A percentile compares a stretch with the other conserved stretches of the same genome.
phyloP scores from a whole-genome alignment of 1,139 yeast species.

The Kodamaea fungicola region DNA sequence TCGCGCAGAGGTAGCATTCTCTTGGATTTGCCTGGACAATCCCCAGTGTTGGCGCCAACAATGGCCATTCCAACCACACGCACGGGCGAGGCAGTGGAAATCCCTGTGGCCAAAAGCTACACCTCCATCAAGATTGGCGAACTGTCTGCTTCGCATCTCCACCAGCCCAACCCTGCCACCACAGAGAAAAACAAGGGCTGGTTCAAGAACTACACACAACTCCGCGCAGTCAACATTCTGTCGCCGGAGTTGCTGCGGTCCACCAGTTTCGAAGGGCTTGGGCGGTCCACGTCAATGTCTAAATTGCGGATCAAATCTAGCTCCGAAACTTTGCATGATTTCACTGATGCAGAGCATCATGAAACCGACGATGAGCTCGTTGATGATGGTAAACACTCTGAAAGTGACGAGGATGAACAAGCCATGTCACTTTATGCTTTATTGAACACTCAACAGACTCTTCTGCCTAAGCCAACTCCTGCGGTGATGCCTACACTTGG shows the following conservation, averaged over 20 bases:
- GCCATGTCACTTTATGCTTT: slow-evolving; percentile 50
- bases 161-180: slow-evolving; percentile 3
- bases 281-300: slow-evolving; percentile 15
- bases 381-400: slow-evolving; percentile 22
- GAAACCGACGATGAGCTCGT: slow-evolving; percentile 12
- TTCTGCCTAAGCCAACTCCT: slow-evolving; percentile 19
- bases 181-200: slow-evolving; percentile 15
- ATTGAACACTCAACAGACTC: slow-evolving; percentile 22
- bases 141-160: not conserved
- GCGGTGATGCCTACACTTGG: slow-evolving; percentile 41
- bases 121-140: slow-evolving; percentile 3
- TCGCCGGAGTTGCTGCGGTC: slow-evolving; percentile 16
- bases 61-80: slow-evolving; percentile 84
- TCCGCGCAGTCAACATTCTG: slow-evolving; percentile 14
- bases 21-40: slow-evolving; percentile 6
- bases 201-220: slow-evolving; percentile 25
- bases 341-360: slow-evolving; percentile 6
- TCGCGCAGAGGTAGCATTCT: slow-evolving; percentile 21
- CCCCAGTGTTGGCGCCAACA: slow-evolving; percentile 53
- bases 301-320: slow-evolving; percentile 17
- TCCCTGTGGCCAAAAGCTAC: slow-evolving; percentile 45
- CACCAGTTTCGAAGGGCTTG: slow-evolving; percentile 15
- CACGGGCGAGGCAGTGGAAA: slow-evolving; percentile 75
- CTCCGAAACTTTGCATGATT: slow-evolving; percentile 7
- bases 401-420: slow-evolving; percentile 49